Conservation (phyloP, 495 filamentous ascomycete species). For the Staphylotrichum longicolle region DNA sequence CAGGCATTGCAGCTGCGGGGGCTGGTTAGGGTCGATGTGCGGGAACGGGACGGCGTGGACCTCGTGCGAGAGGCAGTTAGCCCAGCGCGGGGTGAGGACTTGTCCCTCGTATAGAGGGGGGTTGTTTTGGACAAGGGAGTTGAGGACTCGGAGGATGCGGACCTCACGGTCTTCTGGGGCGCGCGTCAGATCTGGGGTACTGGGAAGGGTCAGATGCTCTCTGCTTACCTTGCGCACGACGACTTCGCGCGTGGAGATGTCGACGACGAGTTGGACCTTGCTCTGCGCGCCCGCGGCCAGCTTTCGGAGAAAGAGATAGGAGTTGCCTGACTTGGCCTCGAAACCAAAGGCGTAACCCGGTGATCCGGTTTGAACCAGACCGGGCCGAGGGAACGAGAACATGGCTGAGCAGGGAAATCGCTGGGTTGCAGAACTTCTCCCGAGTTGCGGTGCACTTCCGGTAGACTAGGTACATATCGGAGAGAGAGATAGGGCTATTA, state of each 20-base stretch:
- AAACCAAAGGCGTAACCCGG: conserved; percentile 12
- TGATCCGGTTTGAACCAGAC: neutral
- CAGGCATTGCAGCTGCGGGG: neutral
- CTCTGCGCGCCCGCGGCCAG: conserved; percentile 11
- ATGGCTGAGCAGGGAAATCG: neutral
- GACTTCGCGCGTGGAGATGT: conserved; percentile 7
- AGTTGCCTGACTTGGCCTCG: neutral
- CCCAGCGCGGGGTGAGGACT: conserved; percentile 4
- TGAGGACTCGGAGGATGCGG: conserved; percentile 13
- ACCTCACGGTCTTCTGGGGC: conserved; percentile 1
- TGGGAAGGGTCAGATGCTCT: neutral
- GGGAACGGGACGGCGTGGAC: neutral
- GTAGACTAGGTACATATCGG: too few relatives aligned
- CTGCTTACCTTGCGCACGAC: conserved; percentile 18
- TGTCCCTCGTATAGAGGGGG: neutral
- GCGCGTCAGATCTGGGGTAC: neutral
- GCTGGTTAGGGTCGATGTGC: neutral
- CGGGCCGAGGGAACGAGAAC: neutral
- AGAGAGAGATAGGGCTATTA: too few relatives aligned
- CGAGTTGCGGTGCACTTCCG: too few relatives aligned
- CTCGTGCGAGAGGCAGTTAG: conserved; percentile 4
- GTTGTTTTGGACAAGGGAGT: neutral
- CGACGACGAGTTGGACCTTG: conserved; percentile 11
- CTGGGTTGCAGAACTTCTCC: too few relatives aligned
- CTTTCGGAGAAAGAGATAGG: conserved; percentile 6